Evolutionary conservation across 2,329 filamentous ascomycete genomes (phyloP).

Genomic region (Apiospora marii): DNA sequence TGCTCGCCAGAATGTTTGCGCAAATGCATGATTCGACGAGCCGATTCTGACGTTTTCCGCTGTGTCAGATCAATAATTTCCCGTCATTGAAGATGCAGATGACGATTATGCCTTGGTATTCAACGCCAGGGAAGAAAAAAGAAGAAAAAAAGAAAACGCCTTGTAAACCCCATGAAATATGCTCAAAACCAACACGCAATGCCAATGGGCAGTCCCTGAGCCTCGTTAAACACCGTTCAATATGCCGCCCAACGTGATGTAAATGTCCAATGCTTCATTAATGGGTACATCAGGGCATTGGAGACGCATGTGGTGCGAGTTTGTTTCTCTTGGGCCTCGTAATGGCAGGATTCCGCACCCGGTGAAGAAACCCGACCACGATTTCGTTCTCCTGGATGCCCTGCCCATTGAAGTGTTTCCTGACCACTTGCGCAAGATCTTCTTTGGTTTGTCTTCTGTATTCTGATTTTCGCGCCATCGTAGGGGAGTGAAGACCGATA

Average conservation of each 20-base stretch:
- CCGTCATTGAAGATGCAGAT: not conserved
- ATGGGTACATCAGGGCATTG: conserved; percentile 39
- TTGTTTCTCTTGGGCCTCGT: conserved; percentile 45
- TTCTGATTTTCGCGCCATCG: conserved; percentile 73
- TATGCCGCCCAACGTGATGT: conserved; percentile 15
- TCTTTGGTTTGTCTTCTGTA: conserved; percentile 75
- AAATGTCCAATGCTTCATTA: not conserved
- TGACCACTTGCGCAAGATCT: conserved; percentile 73
- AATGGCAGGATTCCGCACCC: conserved; percentile 65
- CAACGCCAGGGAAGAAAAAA: not conserved
- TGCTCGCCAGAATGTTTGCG: not conserved
- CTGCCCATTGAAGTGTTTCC: conserved; percentile 84
- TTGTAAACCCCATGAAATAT: not conserved
- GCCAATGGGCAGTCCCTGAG: not conserved
- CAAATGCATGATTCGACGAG: not conserved
- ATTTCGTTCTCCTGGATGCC: conserved; percentile 84
- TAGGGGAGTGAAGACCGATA: conserved; percentile 77
- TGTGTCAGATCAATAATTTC: conserved; percentile 8
- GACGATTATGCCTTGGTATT: conserved; percentile 16
- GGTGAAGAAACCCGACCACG: conserved; percentile 81
- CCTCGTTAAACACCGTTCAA: conserved; percentile 12
- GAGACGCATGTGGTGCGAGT: conserved; percentile 42
- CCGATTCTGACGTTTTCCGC: not conserved
- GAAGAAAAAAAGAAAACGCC: not conserved
- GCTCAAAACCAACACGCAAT: not conserved